Evolutionary conservation across 768 basidiomycete genomes (phyloP), one percentile per base, ranked within the genome.

Genomic region (Tulasnella sp.): DNA sequence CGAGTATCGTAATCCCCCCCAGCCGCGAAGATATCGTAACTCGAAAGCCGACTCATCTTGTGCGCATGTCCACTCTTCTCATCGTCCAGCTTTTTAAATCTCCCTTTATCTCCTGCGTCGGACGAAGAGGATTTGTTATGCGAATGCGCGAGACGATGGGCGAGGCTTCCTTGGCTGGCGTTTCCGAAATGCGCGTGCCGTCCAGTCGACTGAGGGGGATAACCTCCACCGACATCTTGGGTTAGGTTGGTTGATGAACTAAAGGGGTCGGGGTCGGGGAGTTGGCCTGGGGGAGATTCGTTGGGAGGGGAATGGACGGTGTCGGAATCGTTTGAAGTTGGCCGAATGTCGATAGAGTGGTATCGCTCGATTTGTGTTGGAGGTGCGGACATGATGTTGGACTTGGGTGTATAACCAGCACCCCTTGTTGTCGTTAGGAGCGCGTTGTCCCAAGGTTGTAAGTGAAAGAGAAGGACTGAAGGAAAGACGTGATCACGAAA

Each of bases 1-100:
- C 76, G 69, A 32, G 77, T 61, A 60, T 81, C 79, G 63, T 81
- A 81, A 61, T 77, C 74, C 76, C 72, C 36, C 77, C 76, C 53
- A 66, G 21, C 49, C 25, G 41, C 70, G 15, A 76, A 67, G 43
- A 77, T 35, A 64, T 77, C 77, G 78, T 77, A 80, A 66, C 73
- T 78, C 17, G 69, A 68, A 49, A 61, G 67, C n/a, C 65, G 48
- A 12, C 32, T 35, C 45, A 48, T 48, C 3, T 57, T 32, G 23
- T 31, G 19, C 17, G 55, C 25, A 27, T 45, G 40, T 14, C 41
- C 48, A 19, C 48, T 29, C 34, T 57, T 57, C 37, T 57, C 41
- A n/a, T 57, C 45, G 17, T 43, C 42, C 1, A 57, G 40, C 45
- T 46, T 57, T 32, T 32, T 27, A 32, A 45, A 57, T 36, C 34